Conservation (phyloP, 805 yeast genomes). For the Spathaspora gorwiae region DNA sequence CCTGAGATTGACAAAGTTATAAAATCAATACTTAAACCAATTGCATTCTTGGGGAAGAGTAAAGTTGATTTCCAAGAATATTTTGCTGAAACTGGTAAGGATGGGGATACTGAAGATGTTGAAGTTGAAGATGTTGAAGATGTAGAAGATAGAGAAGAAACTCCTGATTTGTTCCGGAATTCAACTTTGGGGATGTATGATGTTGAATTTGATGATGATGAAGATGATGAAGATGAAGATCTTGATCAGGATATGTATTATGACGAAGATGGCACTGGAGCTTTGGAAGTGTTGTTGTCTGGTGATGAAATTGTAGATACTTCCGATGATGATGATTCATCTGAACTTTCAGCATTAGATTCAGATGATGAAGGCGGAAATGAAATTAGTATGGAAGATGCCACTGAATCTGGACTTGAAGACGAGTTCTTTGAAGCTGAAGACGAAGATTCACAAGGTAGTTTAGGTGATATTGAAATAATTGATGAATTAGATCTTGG, state of each 20-base stretch:
- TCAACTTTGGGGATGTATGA: constrained; percentile 95
- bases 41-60: constrained; percentile 53
- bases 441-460: constrained; percentile 13
- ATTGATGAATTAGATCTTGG: constrained; percentile 29
- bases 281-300: constrained; percentile 26
- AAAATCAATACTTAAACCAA: constrained; percentile 54
- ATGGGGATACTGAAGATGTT: constrained; percentile 38
- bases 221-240: constrained; percentile 47
- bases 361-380: constrained; percentile 39
- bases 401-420: constrained; percentile 6
- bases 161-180: constrained; percentile 79
- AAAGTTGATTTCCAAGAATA: constrained; percentile 53
- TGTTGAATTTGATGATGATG: constrained; percentile 65
- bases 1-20: constrained; percentile 61
- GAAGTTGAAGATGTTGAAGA: constrained; percentile 32
- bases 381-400: constrained; percentile 32
- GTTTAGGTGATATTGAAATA: constrained; percentile 28
- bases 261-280: constrained; percentile 18
- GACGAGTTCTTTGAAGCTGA: constrained; percentile 4
- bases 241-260: constrained; percentile 13
- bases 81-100: constrained; percentile 48
- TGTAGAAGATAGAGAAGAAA: constrained; percentile 63
- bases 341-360: constrained; percentile 10
- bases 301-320: constrained; percentile 19
- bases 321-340: constrained; percentile 10